phyloP scores from a whole-genome alignment of 208 protist species.

The Vickermania spadyakhi region DNA sequence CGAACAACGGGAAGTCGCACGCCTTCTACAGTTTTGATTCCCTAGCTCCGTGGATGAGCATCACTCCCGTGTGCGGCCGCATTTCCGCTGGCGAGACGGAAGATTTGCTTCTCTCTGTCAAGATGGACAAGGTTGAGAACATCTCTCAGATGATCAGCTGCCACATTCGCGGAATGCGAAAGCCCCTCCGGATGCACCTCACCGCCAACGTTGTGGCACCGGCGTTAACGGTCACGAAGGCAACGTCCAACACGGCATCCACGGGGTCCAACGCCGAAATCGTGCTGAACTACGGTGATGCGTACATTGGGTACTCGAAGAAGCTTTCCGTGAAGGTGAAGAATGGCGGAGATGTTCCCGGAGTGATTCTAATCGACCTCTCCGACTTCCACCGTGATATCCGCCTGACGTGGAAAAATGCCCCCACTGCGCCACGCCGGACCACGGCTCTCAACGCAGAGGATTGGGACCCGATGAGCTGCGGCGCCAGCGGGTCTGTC shows the following conservation, averaged over 20 bases:
- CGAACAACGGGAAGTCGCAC: slow-evolving; percentile 48
- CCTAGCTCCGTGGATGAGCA: slow-evolving; percentile 43
- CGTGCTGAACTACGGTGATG: slow-evolving; percentile 78
- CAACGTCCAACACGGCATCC: slow-evolving; percentile 22
- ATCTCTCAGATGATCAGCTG: slow-evolving; percentile 35
- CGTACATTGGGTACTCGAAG: slow-evolving; percentile 66
- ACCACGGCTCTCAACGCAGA: slow-evolving; percentile 11
- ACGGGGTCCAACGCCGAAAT: slow-evolving; percentile 47
- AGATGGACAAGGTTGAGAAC: slow-evolving; percentile 15
- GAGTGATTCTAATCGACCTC: slow-evolving; percentile 74
- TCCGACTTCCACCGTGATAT: slow-evolving; percentile 19
- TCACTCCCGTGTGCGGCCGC: slow-evolving; percentile 58
- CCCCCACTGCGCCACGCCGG: not conserved
- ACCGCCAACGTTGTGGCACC: slow-evolving; percentile 61
- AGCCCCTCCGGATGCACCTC: slow-evolving; percentile 53
- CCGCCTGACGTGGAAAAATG: slow-evolving; percentile 9
- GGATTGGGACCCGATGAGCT: not conserved
- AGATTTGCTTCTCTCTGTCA: slow-evolving; percentile 61
- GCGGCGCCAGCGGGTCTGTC: not conserved
- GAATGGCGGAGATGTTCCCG: slow-evolving; percentile 78
- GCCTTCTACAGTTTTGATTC: slow-evolving; percentile 73
- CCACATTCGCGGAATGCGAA: slow-evolving; percentile 73
- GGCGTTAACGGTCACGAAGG: slow-evolving; percentile 12
- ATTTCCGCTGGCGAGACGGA: slow-evolving; percentile 52
- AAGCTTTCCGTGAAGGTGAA: slow-evolving; percentile 40